Conservation (phyloP, 768 basidiomycete species). For the Phlebiopsis gigantea region DNA sequence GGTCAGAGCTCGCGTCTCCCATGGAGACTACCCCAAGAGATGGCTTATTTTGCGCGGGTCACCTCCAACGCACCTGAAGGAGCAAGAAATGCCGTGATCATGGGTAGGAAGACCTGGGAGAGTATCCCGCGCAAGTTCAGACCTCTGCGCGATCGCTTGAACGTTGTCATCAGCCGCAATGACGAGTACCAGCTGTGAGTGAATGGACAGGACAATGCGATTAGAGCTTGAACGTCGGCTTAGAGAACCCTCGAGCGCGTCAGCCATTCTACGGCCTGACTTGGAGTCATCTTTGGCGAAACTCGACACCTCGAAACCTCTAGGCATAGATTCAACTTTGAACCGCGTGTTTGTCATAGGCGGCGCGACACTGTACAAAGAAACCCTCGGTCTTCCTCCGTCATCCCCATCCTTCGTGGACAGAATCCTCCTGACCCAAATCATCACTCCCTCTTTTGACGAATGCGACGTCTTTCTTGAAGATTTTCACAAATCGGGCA, state of each 20-base stretch:
- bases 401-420: conserved; percentile 47
- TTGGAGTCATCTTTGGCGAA: conserved; percentile 2
- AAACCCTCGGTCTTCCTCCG: conserved; percentile 44
- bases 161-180: conserved; percentile 72
- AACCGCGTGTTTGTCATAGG: conserved; percentile 72
- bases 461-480: conserved; percentile 88
- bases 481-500: conserved; percentile 45
- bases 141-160: conserved; percentile 71
- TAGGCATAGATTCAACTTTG: neutral
- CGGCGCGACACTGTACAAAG: conserved; percentile 80
- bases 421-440: conserved; percentile 83
- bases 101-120: conserved; percentile 98
- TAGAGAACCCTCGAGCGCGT: neutral
- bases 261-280: neutral
- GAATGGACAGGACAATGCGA: neutral
- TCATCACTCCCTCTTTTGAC: conserved; percentile 67
- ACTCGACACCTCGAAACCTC: conserved; percentile 4
- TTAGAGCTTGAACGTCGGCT: neutral
- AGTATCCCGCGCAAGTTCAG: conserved; percentile 84
- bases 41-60: conserved; percentile 88
- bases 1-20: conserved; percentile 73
- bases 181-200: conserved; percentile 58
- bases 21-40: conserved; percentile 85
- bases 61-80: conserved; percentile 56
- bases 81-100: conserved; percentile 71